Conservation (phyloP, 371 early-diverging fungal species). For the Cokeromyces recurvatus region DNA sequence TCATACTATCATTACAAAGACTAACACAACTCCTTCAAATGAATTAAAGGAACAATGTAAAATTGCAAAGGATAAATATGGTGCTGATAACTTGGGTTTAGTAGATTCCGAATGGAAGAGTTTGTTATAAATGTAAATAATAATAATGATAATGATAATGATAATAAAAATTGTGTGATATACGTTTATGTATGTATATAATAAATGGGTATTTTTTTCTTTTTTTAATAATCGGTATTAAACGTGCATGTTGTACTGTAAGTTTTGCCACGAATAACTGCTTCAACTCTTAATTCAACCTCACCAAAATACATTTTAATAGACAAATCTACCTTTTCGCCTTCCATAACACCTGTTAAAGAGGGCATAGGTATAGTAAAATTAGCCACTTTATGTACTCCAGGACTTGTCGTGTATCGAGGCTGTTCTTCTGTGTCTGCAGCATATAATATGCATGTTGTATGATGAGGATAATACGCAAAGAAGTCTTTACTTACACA, state of each 20-base stretch:
- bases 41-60: slow-evolving; percentile 29
- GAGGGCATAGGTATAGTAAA: slow-evolving; percentile 53
- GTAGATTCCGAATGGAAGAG: slow-evolving; percentile 45
- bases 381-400: slow-evolving; percentile 48
- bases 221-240: no score
- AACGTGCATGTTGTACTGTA: slow-evolving; percentile 46
- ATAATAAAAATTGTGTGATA: no score
- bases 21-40: slow-evolving; percentile 10
- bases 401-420: slow-evolving; percentile 45
- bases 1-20: slow-evolving; percentile 31
- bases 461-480: slow-evolving; percentile 48
- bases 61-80: slow-evolving; percentile 36
- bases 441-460: slow-evolving; percentile 47
- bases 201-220: no score
- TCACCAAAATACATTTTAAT: slow-evolving; percentile 44
- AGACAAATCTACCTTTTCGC: slow-evolving; percentile 44
- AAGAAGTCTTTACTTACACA: slow-evolving; percentile 37
- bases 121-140: slow-evolving; percentile 14
- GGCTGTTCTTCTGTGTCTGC: slow-evolving; percentile 49
- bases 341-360: slow-evolving; percentile 47
- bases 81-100: slow-evolving; percentile 35
- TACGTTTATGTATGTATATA: background rate
- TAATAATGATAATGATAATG: no score
- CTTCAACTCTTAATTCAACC: slow-evolving; percentile 49
- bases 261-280: slow-evolving; percentile 46